Base-by-base conservation (phyloP, 2,329 filamentous ascomycete species). In the Penicillium sp. region DNA sequence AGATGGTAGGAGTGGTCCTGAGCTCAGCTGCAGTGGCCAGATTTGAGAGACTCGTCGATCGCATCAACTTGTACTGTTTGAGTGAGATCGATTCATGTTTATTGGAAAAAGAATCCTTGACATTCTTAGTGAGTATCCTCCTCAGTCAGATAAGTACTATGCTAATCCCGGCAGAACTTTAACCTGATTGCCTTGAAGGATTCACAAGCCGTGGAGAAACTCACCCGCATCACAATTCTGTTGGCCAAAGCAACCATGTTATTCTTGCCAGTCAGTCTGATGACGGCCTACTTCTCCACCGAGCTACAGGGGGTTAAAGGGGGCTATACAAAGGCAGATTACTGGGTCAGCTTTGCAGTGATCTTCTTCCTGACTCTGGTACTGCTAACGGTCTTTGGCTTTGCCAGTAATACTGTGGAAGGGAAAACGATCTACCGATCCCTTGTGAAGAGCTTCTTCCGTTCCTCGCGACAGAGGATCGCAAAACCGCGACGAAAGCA, bases 111-210 rank as follows among this genome's bases (percentile, higher is more conserved):
- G 86, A 88, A 26, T 85, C 85, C 0, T 76, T 92, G 26, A 87
- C 89, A 3, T 83, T 84, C 61, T 85, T 91, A 69, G 88, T 88
- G 72, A 68, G 80, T 66, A 33, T 53, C 16, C 9, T 29, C 4
- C 29, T 27, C 9, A 3, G n/a, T 25, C 8, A 11, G 13, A 16
- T 6, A 37, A 13, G 33, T 21, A 7, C 1, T 10, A 23, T 42
- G 19, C 61, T 68, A 31, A 67, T 25, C 13, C 5, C 31, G 1
- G 9, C 9, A 90, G 87, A 91, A 91, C 71, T 92, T 92, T 80
- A 91, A 89, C 71, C 81, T 92, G 62, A 90, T 89, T 57, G 85
- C 88, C 19, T 85, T 91, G 67, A 91, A 89, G 69, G 88, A 92
- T 71, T 90, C 88, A 0, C 83, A 86, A 62, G 85, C 86, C 4